Evolutionary conservation across 148 eudicot species (phyloP).

Genomic region (Silene latifolia): DNA sequence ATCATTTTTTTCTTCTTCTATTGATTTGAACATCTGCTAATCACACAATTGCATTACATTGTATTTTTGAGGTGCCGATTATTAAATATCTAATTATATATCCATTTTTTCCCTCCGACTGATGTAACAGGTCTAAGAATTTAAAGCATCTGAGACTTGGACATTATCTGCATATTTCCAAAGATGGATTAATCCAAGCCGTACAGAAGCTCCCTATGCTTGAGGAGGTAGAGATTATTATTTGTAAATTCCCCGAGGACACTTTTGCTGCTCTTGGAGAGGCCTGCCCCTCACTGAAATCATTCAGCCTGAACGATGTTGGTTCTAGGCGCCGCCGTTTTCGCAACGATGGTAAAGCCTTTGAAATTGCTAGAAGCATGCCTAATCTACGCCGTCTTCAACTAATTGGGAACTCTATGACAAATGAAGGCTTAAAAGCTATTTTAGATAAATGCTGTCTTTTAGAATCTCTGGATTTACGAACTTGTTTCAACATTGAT

Average conservation of each 20-base stretch:
- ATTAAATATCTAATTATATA: background rate
- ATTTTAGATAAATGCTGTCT: slow-evolving; percentile 44
- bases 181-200: slow-evolving; percentile 37
- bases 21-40: background rate
- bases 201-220: slow-evolving; percentile 40
- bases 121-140: slow-evolving; percentile 22
- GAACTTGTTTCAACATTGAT: slow-evolving; percentile 32
- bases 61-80: background rate
- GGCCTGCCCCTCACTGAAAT: slow-evolving; percentile 48
- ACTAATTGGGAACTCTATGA: slow-evolving; percentile 41
- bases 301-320: slow-evolving; percentile 37
- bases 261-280: slow-evolving; percentile 40
- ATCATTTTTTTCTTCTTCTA: background rate
- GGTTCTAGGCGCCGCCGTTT: slow-evolving; percentile 15
- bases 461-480: slow-evolving; percentile 53
- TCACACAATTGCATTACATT: background rate
- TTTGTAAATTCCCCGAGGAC: slow-evolving; percentile 21
- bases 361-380: slow-evolving; percentile 43
- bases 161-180: slow-evolving; percentile 27
- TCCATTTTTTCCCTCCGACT: background rate
- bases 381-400: slow-evolving; percentile 40
- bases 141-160: slow-evolving; percentile 49
- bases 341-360: slow-evolving; percentile 28
- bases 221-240: slow-evolving; percentile 53
- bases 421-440: slow-evolving; percentile 42